Evolutionary conservation across 2,329 filamentous ascomycete genomes (phyloP), one percentile per base, ranked within the genome.

Genomic region (Fusarium devonianum): DNA sequence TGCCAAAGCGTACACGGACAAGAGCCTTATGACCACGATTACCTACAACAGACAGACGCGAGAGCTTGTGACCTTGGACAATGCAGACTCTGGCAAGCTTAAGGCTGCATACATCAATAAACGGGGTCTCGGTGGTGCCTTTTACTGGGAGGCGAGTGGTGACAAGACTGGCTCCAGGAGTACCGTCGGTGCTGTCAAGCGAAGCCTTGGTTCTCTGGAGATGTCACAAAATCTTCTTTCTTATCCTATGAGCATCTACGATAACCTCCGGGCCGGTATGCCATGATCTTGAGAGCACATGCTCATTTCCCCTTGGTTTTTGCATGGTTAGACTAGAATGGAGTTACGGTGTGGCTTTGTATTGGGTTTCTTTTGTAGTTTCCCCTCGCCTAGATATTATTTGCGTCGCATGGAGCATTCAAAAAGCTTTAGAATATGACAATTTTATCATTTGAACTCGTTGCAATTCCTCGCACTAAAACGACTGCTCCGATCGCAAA

Each of bases 121-220:
- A 16, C 76, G 77, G 42, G 75, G 80, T 0, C 78, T 95, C 1
- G 90, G 88, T 1, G 90, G 90, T 10, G 86, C 83, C 1, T 89
- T 94, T 77, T 95, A 88, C 81, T 96, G 90, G 90, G 90, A 95
- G 71, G 86, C 84, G 8, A 88, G 83, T 58, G 86, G 84, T 10
- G 90, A 95, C 64, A 74, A 70, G 56, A 60, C 54, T 1, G 79
- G 75, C 22, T 65, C 63, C 1, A 55, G 62, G 14, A 91, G 87
- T 62, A 72, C 94, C 55, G 82, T 89, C 14, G 68, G 72, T 13
- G 78, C 78, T 7, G 66, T 82, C 53, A 76, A 78, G 3, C 70
- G 70, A 28, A 67, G 62, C 4, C 68, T 86, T 53, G 77, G 77
- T 6, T 57, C 56, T 3, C 67, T 86, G 9, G 83, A 87, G 17